Evolutionary conservation across 192 early-diverging fungal species (phyloP).

Genomic region (Geranomyces michiganensis): DNA sequence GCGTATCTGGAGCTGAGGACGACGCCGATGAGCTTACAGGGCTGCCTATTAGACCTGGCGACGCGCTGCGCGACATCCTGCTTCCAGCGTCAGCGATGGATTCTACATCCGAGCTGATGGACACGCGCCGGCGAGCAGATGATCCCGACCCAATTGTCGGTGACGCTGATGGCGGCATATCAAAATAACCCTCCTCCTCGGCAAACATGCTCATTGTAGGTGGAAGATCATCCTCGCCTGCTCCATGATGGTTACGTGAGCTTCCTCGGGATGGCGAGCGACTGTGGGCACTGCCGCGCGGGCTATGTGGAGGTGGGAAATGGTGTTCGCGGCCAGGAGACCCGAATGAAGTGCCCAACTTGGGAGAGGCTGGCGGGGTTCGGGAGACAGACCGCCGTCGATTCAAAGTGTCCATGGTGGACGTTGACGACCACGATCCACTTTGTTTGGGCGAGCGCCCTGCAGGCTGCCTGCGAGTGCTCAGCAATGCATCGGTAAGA

Average conservation of each 20-base stretch:
- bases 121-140: not conserved
- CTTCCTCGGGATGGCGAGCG: not conserved
- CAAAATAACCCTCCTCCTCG: not conserved
- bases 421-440: conserved; percentile 1
- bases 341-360: not conserved
- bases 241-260: not conserved
- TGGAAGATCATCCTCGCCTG: conserved; percentile 10
- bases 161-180: not conserved
- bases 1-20: conserved; percentile 17
- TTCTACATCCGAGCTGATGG: not conserved
- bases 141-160: not conserved
- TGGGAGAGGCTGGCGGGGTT: conserved; percentile 1
- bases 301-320: not conserved
- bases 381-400: conserved; percentile 2
- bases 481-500: conserved; percentile 17
- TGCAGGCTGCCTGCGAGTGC: not conserved
- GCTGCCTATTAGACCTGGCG: not conserved
- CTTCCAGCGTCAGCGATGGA: not conserved
- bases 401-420: not conserved
- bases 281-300: not conserved
- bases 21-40: not conserved
- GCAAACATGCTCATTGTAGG: conserved; percentile 10
- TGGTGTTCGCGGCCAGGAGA: not conserved
- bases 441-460: not conserved
- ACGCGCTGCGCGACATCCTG: not conserved